These are phyloP conservation scores for Fusarium papillatum DNA, from an alignment of 2,329 filamentous ascomycete genomes.

Conservation along the genomic window DNA sequence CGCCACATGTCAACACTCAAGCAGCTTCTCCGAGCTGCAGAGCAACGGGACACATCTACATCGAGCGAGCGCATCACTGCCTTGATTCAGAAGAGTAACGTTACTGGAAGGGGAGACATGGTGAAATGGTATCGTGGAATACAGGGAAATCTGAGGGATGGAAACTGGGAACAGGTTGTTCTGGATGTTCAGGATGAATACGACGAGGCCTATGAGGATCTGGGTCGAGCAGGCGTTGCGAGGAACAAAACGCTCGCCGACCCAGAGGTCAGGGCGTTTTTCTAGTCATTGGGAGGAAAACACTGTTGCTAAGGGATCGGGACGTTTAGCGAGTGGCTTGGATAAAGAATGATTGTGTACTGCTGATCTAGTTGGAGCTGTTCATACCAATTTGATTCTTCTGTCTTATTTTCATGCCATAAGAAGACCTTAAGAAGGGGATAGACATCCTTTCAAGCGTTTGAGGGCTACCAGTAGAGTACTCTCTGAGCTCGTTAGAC, in stretches of 20 bases:
- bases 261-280: background rate
- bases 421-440: background rate
- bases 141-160: background rate
- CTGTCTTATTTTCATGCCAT: background rate
- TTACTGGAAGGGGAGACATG: accelerated
- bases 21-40: background rate
- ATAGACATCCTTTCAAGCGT: background rate
- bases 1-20: background rate
- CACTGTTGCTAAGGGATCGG: background rate
- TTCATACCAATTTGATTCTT: background rate
- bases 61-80: background rate
- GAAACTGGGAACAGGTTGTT: conserved; percentile 4
- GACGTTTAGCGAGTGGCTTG: background rate
- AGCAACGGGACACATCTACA: accelerated
- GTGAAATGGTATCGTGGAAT: conserved; percentile 29
- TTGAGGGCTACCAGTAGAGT: background rate
- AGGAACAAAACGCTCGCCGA: accelerated
- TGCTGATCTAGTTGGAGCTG: background rate
- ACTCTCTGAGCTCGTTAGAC: background rate
- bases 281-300: background rate
- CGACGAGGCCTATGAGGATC: accelerated
- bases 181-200: background rate
- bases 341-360: background rate
- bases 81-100: background rate
- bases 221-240: background rate